Evolutionary conservation across 345 rosid species (phyloP).

Genomic region (Passiflora organensis): DNA sequence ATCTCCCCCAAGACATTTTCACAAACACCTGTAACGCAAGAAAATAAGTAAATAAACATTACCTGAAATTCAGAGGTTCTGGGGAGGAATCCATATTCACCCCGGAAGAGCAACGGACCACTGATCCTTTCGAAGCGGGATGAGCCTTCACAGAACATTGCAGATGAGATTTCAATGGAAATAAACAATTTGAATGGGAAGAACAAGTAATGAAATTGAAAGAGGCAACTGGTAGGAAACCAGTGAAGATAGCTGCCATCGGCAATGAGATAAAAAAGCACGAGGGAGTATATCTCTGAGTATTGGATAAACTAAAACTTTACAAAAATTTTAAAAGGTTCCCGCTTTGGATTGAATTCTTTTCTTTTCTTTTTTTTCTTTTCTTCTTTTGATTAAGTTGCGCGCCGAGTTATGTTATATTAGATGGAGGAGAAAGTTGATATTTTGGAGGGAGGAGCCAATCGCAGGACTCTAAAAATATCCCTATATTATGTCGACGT

Average conservation of each 20-base stretch:
- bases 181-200: conserved; percentile 24
- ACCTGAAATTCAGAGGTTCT: conserved; percentile 49
- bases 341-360: too few relatives aligned
- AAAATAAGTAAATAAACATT: not conserved
- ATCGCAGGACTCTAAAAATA: too few relatives aligned
- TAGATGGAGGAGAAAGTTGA: too few relatives aligned
- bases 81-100: conserved; percentile 44
- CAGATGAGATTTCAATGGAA: conserved; percentile 27
- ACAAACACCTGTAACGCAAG: conserved; percentile 30
- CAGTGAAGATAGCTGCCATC: conserved; percentile 46
- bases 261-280: not conserved
- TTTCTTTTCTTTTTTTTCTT: too few relatives aligned
- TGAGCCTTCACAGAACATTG: conserved; percentile 16
- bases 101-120: conserved; percentile 43
- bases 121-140: conserved; percentile 25
- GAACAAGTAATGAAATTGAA: conserved; percentile 25
- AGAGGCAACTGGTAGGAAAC: conserved; percentile 26
- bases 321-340: too few relatives aligned
- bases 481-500: too few relatives aligned
- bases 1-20: conserved; percentile 28
- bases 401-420: too few relatives aligned
- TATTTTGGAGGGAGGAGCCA: too few relatives aligned
- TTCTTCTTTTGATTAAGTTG: too few relatives aligned
- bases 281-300: too few relatives aligned
- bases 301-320: too few relatives aligned